phyloP scores from a whole-genome alignment of 305 asterid species.

The Solanum chacoense region DNA sequence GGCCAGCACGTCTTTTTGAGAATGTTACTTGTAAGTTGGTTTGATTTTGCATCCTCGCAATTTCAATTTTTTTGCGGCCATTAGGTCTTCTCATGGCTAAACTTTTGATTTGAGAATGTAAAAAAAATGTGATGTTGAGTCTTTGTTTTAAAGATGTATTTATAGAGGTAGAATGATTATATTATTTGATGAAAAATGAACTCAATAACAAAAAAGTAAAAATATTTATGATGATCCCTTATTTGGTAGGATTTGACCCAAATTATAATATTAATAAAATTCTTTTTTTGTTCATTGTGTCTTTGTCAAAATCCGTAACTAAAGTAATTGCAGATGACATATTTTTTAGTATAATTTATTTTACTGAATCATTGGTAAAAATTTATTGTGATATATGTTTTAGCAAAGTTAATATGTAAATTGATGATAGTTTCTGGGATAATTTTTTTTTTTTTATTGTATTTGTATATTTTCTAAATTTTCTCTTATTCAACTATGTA shows the following conservation, averaged over 20 bases:
- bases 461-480: not conserved
- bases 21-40: not conserved
- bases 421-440: not conserved
- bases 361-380: not conserved
- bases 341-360: no score
- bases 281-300: no score
- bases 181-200: not conserved
- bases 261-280: no score
- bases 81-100: not conserved
- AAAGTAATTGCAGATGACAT: not conserved
- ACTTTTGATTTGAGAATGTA: not conserved
- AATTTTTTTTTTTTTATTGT: no score
- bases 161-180: not conserved
- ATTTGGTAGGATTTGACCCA: not conserved
- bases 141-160: not conserved
- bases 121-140: not conserved
- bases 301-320: not conserved
- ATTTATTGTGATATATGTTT: not conserved
- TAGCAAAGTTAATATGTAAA: not conserved
- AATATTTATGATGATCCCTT: not conserved
- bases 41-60: not conserved
- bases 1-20: not conserved
- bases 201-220: not conserved
- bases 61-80: not conserved
- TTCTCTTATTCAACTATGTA: not conserved